phyloP scores from a whole-genome alignment of 495 filamentous ascomycete genomes.

The Penicillium egyptiacum region DNA sequence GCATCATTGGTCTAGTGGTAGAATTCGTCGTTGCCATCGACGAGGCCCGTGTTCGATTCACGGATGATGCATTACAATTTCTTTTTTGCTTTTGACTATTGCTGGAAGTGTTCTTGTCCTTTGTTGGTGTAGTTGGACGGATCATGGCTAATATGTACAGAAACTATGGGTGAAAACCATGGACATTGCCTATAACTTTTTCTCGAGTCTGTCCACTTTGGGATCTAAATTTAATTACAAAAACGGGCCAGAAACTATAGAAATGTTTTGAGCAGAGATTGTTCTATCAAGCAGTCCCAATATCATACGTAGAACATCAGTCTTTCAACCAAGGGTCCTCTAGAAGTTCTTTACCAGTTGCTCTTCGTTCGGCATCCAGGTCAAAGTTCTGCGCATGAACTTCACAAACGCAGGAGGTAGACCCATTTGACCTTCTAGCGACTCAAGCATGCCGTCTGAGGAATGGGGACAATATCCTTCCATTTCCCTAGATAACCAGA shows the following conservation, averaged over 20 bases:
- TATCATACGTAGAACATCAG: not conserved
- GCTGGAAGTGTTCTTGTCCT: too few relatives aligned
- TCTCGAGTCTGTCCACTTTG: not conserved
- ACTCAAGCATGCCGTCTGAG: constrained; percentile 25
- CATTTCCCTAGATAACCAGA: constrained; percentile 18
- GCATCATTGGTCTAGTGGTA: constrained; percentile 61
- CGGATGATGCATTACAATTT: constrained; percentile 47
- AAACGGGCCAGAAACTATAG: not conserved
- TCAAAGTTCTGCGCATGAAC: constrained; percentile 35
- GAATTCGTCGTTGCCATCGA: constrained; percentile 62
- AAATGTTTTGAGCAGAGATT: not conserved
- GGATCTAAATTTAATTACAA: not conserved
- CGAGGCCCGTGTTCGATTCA: constrained; percentile 60
- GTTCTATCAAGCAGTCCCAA: not conserved
- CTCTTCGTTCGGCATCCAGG: constrained; percentile 39
- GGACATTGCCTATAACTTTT: too few relatives aligned
- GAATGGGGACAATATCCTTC: constrained; percentile 30
- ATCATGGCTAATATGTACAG: not conserved
- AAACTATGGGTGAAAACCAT: not conserved
- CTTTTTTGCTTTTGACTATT: constrained; percentile 1
- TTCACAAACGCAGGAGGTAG: constrained; percentile 36
- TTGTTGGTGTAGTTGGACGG: not conserved
- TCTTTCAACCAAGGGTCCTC: constrained; percentile 33
- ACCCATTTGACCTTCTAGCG: constrained; percentile 25
- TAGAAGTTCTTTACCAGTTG: constrained; percentile 40